Base-by-base conservation (phyloP, 1,284 basidiomycete genomes). In the Flammula alnicola region DNA sequence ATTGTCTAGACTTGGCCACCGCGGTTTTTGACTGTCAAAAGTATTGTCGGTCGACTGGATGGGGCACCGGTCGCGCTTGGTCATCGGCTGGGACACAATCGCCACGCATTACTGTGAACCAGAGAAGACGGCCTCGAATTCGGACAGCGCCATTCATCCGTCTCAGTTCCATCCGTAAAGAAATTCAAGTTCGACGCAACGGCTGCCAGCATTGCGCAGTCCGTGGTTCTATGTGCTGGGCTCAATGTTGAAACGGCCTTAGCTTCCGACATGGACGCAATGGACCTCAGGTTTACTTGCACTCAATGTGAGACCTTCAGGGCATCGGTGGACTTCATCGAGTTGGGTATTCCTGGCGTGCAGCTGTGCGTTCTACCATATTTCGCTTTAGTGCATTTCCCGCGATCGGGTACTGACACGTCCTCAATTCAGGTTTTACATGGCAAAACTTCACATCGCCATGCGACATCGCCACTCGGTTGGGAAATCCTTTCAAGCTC, bases 201-300 rank as follows among this genome's bases (percentile, higher is more conserved):
- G 19, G 58, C 70, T 5, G 53, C 61, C 4, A 50, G 54, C 32
- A 59, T 69, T 25, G 73, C 68, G 19, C 58, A 60, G 14, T 55
- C 57, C 23, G 53, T 80, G 20, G 59, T 80, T 20, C 36, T 51
- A 26, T 49, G 55, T 12, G 75, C 69, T 12, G 72, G 70, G 9
- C 51, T 73, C 52, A 70, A 80, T n/a, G n/a, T n/a, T 56, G 52
- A 62, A 20, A 67, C 54, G 1, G 66, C 70, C 5, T 75, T 72
- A 19, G 55, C 61, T 16, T 47, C 49, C 9, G 69, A 76, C 38
- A 75, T 81, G 74, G 75, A 79, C 48, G 38, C 54, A n/a, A 44
- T 62, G 30, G 57, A 69, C 44, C 30, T 59, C 12, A 63, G 68
- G 44, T 64, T 79, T 48, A 43, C 23, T 8, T 54, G 41, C 20